Evolutionary conservation across 164 flowering plant genomes (phyloP), one percentile per base, ranked within the genome.

Genomic region (Sedum album): DNA sequence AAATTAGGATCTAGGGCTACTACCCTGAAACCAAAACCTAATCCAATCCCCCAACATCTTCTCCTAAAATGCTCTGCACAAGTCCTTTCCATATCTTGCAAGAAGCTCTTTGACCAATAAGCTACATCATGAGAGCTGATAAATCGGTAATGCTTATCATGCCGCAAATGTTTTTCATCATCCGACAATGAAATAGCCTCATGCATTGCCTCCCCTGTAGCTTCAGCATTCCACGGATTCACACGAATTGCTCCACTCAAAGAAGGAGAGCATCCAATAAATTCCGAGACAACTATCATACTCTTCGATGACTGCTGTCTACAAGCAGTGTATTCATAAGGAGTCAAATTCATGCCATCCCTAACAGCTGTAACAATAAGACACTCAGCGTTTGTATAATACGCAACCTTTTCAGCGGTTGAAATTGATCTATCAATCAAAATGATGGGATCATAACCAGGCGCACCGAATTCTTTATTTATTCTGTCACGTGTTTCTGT

Each of bases 181-280:
- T 79, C 81, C 15, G 67, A 13, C 79, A 79, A 72, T 46, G 78
- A 70, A 31, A 81, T 66, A 9, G 82, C 80, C 42, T 69, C 77
- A 66, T 79, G 75, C 81, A 82, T 70, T 30, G 82, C 81, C 74
- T 82, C 83, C 21, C 78, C 85, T 39, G 80, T 75, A 11, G 77
- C 65, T 71, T 82, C 85, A 44, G 78, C 76, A 71, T 82, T 76
- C 85, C 84, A 82, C 5, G 83, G 83, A 41, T 80, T 80, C 23
- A 80, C 72, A 38, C 81, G 77, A 6, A 80, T 80, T 60, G 83
- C 83, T 25, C 83, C 83, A 74, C 83, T 80, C 2, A 80, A 71
- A 21, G 83, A 80, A 55, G 83, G 83, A 26, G 83, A 80, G 38
- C 83, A 80, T 6, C 83, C 83, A 48, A 80, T 78, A 38, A 80